Evolutionary conservation across 2,329 filamentous ascomycete species (phyloP).

Genomic region (Trichocomaceae sp.): DNA sequence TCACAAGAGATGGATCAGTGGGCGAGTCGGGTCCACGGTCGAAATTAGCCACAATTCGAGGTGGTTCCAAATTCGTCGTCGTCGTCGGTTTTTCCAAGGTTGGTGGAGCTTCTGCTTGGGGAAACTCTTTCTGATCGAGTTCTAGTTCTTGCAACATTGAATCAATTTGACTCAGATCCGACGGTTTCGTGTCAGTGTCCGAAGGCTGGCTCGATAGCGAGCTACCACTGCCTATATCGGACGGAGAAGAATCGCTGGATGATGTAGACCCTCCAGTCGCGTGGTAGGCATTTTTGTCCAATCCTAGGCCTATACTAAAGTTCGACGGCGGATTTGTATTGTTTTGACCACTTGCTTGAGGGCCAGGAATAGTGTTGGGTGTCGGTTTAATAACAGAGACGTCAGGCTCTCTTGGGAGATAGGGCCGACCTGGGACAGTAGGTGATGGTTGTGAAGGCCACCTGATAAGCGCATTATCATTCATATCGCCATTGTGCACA

Average conservation of each 20-base stretch:
- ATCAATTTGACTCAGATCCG: conserved; percentile 41
- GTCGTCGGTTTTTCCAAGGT: neutral
- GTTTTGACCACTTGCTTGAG: neutral
- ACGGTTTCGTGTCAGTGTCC: conserved; percentile 27
- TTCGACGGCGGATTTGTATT: conserved; percentile 29
- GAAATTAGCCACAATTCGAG: conserved; percentile 25
- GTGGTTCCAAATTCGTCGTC: conserved; percentile 19
- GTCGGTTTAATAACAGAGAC: neutral
- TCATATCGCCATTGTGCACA: neutral
- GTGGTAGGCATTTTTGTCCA: conserved; percentile 56
- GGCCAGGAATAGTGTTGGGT: neutral
- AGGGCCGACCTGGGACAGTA: conserved; percentile 7
- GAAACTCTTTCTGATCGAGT: conserved; percentile 24
- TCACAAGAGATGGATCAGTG: conserved; percentile 41
- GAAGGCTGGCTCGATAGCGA: conserved; percentile 55
- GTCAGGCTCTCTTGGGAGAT: conserved; percentile 1
- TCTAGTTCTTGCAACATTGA: conserved; percentile 53
- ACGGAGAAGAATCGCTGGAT: conserved; percentile 57
- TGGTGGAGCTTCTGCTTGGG: conserved; percentile 21
- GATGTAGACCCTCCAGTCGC: conserved; percentile 58
- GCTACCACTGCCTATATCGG: conserved; percentile 54
- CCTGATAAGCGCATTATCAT: conserved; percentile 7
- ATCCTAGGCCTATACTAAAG: conserved; percentile 33
- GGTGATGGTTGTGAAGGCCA: conserved; percentile 13
- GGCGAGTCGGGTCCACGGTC: conserved; percentile 40